Percentiles rank a stretch among this genome's conserved stretches.
Evolutionary conservation across 805 yeast genomes (phyloP).

Genomic region (Grigorovia humatica): DNA sequence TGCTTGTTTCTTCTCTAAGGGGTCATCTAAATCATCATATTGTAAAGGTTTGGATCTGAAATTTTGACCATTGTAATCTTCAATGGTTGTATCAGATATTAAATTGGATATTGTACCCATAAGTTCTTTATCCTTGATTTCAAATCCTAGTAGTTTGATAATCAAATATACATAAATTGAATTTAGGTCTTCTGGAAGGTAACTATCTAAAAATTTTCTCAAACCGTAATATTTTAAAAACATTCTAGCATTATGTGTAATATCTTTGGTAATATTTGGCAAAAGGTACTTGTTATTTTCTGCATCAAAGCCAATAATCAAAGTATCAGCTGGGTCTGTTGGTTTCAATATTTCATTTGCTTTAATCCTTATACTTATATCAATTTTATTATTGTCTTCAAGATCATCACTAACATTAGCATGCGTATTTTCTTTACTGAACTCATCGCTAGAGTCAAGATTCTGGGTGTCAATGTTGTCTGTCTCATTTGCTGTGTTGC

Average conservation of each 20-base stretch:
- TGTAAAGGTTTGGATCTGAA: conserved; percentile 6
- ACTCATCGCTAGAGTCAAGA: neutral
- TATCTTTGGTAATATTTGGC: conserved; percentile 34
- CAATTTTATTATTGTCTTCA: conserved; percentile 1
- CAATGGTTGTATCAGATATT: conserved; percentile 10
- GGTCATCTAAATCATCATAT: conserved; percentile 22
- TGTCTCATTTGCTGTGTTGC: neutral
- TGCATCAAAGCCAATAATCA: conserved; percentile 20
- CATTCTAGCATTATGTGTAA: conserved; percentile 37
- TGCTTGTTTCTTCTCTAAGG: conserved; percentile 36
- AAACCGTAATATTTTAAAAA: conserved; percentile 53
- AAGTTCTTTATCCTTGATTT: conserved; percentile 27
- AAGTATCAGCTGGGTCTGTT: conserved; percentile 12
- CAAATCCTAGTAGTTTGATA: conserved; percentile 56
- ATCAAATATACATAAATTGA: conserved; percentile 47
- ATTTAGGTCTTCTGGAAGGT: conserved; percentile 50
- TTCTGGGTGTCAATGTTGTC: neutral
- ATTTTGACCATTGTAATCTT: conserved; percentile 1
- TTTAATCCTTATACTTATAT: conserved; percentile 3
- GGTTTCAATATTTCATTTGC: conserved; percentile 10
- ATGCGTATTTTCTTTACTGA: neutral
- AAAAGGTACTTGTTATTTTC: conserved; percentile 25
- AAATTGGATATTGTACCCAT: conserved; percentile 25
- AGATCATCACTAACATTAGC: neutral
- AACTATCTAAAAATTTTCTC: conserved; percentile 46